Base-by-base conservation (phyloP, 129 eudicot species). In the Chrysanthemum lavandulifolium region DNA sequence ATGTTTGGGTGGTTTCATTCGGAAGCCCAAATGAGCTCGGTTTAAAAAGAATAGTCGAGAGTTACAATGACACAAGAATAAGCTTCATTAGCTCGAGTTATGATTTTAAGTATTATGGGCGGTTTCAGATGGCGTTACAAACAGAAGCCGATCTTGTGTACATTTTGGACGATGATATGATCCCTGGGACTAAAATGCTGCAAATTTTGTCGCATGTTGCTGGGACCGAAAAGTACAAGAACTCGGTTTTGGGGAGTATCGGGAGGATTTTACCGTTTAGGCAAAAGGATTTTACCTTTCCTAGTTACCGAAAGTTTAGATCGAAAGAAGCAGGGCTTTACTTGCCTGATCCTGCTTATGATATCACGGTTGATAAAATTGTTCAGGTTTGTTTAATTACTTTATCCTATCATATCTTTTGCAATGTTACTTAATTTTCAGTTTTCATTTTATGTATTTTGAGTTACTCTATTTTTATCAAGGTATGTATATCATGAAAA, bases 281-380 rank as follows among this genome's bases (percentile, higher is more conserved):
- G 58, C 97, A 87, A 68, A 90, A 84, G 83, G 98, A 94, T 67
- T 94, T 88, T 51, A 86, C 96, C 4, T 94, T 94, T 84, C 98
- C 98, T 2, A 94, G 98, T 61, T 94, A 94, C 71, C 83, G 98
- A 61, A 94, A 94, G 72, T 94, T 94, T 48, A 75, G 96, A 54
- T 87, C 97, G 5, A 94, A 90, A 74, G 98, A 94, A 66, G 98
- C 98, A 3, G 98, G 98, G 43, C 88, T 94, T 64, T 94, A 94
- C 75, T 79, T 94, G 84, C 98, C 98, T 65, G 98, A 94, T 58
- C 98, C 98, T 13, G 98, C 98, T 19, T 94, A 94, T 76, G 97
- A 90, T 40, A 90, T 94, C 73, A 83, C 87, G 0, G 89, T 94
- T 9, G 86, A 94, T 48, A 90, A 79, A 73, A 84, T 94, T 63